These are phyloP conservation scores for Ophiostoma tasmaniense DNA, from an alignment of 2,329 filamentous ascomycete species.

Conservation along the genomic window DNA sequence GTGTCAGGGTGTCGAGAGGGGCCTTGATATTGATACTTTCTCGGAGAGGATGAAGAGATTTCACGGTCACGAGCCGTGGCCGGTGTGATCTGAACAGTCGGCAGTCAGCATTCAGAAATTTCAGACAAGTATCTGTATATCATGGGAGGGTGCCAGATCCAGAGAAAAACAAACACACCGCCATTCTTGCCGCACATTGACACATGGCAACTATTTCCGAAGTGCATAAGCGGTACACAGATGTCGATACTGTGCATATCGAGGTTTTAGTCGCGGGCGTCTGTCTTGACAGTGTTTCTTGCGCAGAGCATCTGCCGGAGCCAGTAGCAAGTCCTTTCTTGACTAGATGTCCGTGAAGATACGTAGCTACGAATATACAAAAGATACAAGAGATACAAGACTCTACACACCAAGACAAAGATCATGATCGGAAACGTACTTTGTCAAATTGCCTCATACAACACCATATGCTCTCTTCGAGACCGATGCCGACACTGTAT, in stretches of 20 bases:
- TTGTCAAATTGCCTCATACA: neutral
- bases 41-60: neutral
- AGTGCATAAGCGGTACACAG: neutral
- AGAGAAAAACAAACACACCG: neutral
- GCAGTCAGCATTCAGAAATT: neutral
- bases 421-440: neutral
- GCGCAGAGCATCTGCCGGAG: too few species aligned
- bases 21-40: neutral
- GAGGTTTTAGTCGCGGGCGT: neutral
- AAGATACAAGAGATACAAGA: neutral
- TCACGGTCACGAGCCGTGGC: neutral
- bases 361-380: too few species aligned
- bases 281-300: too few species aligned
- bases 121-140: too few species aligned
- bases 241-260: neutral
- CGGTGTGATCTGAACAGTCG: neutral
- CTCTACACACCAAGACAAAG: neutral
- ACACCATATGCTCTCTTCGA: neutral
- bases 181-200: neutral
- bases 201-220: neutral
- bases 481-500: neutral
- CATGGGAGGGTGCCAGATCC: too few species aligned
- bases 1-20: neutral
- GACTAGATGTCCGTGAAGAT: too few species aligned
- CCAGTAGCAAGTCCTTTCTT: too few species aligned